Conservation (phyloP, 2,329 filamentous ascomycete species). For the Polychaeton citri region DNA sequence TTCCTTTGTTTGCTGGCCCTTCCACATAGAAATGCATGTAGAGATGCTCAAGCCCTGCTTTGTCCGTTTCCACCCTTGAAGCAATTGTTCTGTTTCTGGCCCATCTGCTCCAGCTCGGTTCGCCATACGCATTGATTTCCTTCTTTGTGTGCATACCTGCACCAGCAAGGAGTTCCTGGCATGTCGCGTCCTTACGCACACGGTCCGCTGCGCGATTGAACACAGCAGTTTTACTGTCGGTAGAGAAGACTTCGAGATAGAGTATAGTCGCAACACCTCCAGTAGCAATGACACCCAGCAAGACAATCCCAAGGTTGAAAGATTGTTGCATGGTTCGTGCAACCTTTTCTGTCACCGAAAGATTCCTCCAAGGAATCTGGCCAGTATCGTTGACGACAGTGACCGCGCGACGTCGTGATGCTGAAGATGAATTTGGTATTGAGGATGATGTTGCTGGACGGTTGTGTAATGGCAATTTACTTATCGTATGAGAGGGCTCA, state of each 20-base stretch:
- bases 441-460: conserved; percentile 13
- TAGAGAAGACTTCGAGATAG: conserved; percentile 68
- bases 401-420: conserved; percentile 51
- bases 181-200: conserved; percentile 59
- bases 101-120: conserved; percentile 72
- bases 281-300: conserved; percentile 62
- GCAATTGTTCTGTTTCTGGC: conserved; percentile 47
- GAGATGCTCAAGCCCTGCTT: conserved; percentile 64
- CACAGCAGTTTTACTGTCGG: conserved; percentile 71
- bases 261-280: conserved; percentile 66
- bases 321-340: conserved; percentile 79
- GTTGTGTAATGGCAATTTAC: conserved; percentile 3
- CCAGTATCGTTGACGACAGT: conserved; percentile 83
- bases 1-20: conserved; percentile 59
- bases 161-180: conserved; percentile 61
- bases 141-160: conserved; percentile 36
- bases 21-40: conserved; percentile 78
- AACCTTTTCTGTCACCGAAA: conserved; percentile 65
- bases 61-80: conserved; percentile 47
- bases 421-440: conserved; percentile 18
- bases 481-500: no score
- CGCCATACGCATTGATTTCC: conserved; percentile 69
- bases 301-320: conserved; percentile 70
- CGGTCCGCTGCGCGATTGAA: conserved; percentile 79
- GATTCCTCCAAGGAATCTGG: conserved; percentile 62